Percentiles rank a stretch among this genome's conserved stretches.
These are phyloP conservation scores for Calycina marina DNA, from an alignment of 2,329 filamentous ascomycete genomes.

Conservation along the genomic window DNA sequence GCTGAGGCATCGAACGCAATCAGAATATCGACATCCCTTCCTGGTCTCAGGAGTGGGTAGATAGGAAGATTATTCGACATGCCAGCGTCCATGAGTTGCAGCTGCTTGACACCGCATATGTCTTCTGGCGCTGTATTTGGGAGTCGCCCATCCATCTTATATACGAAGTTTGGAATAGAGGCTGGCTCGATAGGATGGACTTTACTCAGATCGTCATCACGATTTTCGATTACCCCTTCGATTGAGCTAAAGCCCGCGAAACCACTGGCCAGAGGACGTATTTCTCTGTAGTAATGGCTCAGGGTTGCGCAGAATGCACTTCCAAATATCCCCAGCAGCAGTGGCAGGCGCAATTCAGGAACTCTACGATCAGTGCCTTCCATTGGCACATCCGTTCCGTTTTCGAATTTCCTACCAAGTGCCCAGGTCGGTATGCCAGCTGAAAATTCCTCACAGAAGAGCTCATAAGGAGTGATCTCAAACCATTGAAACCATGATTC, in stretches of 20 bases:
- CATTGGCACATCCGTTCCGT: conserved; percentile 50
- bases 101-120: conserved; percentile 54
- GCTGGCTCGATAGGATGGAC: conserved; percentile 92
- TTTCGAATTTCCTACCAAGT: conserved; percentile 67
- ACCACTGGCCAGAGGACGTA: conserved; percentile 66
- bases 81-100: conserved; percentile 87
- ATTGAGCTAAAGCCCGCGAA: conserved; percentile 62
- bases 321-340: conserved; percentile 89
- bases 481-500: conserved; percentile 98
- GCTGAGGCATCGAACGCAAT: conserved; percentile 86
- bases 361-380: conserved; percentile 55
- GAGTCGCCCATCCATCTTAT: conserved; percentile 64
- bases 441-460: conserved; percentile 84
- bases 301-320: conserved; percentile 93
- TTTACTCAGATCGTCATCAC: conserved; percentile 73
- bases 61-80: conserved; percentile 98
- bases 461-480: conserved; percentile 86
- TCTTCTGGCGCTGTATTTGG: conserved; percentile 65
- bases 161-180: conserved; percentile 75
- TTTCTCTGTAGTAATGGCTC: conserved; percentile 89
- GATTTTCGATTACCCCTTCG: conserved; percentile 69
- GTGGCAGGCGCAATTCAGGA: conserved; percentile 70
- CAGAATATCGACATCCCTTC: conserved; percentile 75
- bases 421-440: conserved; percentile 95
- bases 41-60: conserved; percentile 81